Evolutionary conservation across 192 early-diverging fungal species (phyloP).

Genomic region (Backusella tuberculispora): DNA sequence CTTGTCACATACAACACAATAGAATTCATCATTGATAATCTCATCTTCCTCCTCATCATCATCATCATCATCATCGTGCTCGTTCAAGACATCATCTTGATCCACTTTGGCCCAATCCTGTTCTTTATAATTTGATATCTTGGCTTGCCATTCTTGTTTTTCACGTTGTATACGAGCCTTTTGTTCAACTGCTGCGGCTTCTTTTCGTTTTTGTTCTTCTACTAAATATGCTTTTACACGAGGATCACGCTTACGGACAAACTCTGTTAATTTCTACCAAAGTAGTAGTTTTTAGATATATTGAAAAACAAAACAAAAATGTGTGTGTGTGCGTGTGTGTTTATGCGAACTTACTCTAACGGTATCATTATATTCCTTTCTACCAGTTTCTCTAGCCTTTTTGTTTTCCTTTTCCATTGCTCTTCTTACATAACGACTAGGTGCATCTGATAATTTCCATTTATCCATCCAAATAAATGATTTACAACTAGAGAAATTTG

Average conservation of each 20-base stretch:
- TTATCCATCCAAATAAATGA: slow-evolving; percentile 96
- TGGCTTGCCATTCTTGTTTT: slow-evolving; percentile 52
- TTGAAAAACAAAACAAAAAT: too few species aligned
- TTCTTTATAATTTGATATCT: slow-evolving; percentile 61
- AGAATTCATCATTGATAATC: slow-evolving; percentile 66
- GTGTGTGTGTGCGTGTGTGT: not conserved
- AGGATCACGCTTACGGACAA: slow-evolving; percentile 89
- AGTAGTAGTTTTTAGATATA: not conserved
- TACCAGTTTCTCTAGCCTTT: slow-evolving; percentile 74
- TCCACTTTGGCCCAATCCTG: slow-evolving; percentile 78
- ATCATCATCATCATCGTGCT: slow-evolving; percentile 23
- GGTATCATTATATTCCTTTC: slow-evolving; percentile 75
- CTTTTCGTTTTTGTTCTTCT: slow-evolving; percentile 54
- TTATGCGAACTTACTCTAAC: slow-evolving; percentile 53
- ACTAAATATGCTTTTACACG: slow-evolving; percentile 75
- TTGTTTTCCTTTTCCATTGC: slow-evolving; percentile 94
- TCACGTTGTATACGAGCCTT: slow-evolving; percentile 64
- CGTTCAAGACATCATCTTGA: slow-evolving; percentile 14
- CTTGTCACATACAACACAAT: slow-evolving; percentile 90
- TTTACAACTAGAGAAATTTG: slow-evolving; percentile 81
- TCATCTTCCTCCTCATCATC: slow-evolving; percentile 48
- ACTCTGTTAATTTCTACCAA: slow-evolving; percentile 67
- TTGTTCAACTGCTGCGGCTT: slow-evolving; percentile 59
- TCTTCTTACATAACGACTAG: slow-evolving; percentile 78
- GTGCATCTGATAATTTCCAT: slow-evolving; percentile 79